Evolutionary conservation across 192 early-diverging fungal species (phyloP).

Genomic region (Spizellomyces punctatus): DNA sequence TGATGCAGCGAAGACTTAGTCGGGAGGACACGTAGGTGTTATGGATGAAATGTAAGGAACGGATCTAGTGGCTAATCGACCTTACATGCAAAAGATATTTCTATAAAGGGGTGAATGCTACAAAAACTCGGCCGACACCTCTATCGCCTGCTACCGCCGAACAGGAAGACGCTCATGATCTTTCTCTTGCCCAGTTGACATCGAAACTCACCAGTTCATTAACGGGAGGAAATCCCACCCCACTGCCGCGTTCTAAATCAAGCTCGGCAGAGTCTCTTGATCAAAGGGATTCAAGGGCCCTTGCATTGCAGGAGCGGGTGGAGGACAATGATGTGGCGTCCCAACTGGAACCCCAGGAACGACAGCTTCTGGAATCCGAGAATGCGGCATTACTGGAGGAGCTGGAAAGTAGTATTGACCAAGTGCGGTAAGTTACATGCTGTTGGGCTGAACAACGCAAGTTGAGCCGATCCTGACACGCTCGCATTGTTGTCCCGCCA

Average conservation of each 20-base stretch:
- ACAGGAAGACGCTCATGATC: conserved; percentile 2
- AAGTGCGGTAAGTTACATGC: conserved; percentile 38
- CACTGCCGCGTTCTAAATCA: neutral
- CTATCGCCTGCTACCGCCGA: neutral
- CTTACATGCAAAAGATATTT: no score
- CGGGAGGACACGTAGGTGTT: conserved; percentile 18
- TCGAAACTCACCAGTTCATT: neutral
- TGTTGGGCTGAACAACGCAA: neutral
- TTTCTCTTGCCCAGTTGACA: neutral
- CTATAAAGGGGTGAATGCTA: no score
- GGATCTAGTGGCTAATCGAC: no score
- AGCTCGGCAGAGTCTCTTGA: neutral
- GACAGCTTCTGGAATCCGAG: conserved; percentile 41
- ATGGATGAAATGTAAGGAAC: no score
- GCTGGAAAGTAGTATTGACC: conserved; percentile 46
- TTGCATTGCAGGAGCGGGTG: neutral
- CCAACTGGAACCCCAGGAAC: conserved; percentile 25
- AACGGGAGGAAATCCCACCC: neutral
- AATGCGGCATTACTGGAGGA: conserved; percentile 38
- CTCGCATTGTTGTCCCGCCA: conserved; percentile 2
- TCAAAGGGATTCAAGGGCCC: neutral
- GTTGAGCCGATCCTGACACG: neutral
- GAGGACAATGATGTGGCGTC: conserved; percentile 38
- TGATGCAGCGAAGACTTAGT: conserved; percentile 26
- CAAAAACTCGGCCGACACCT: neutral